Evolutionary conservation across 495 filamentous ascomycete species (phyloP).

Genomic region (Chaetomium cochliodes): DNA sequence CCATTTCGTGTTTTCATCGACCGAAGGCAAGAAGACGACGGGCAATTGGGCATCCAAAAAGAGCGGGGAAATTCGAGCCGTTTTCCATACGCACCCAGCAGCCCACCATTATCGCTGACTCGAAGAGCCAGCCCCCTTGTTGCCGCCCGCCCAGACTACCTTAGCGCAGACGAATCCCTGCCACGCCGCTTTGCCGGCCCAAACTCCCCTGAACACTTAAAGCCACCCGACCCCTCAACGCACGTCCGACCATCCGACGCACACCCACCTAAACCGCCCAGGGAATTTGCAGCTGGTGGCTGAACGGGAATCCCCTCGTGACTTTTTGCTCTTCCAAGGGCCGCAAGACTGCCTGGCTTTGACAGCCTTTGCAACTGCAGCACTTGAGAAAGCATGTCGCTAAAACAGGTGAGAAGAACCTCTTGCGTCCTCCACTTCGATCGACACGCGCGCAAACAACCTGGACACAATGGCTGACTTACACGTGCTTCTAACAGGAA

Average conservation of each 20-base stretch:
- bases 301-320: background rate
- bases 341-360: slow-evolving; percentile 22
- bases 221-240: slow-evolving; percentile 32
- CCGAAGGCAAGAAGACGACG: slow-evolving; percentile 8
- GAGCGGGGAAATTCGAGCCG: slow-evolving; percentile 30
- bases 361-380: slow-evolving; percentile 23
- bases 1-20: slow-evolving; percentile 20
- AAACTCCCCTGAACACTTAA: slow-evolving; percentile 19
- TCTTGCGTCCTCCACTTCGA: background rate
- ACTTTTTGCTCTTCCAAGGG: slow-evolving; percentile 9
- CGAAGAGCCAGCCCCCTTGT: slow-evolving; percentile 30
- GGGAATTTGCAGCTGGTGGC: slow-evolving; percentile 11
- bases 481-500: slow-evolving; percentile 60
- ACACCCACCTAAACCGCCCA: slow-evolving; percentile 27
- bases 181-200: slow-evolving; percentile 19
- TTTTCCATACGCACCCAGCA: slow-evolving; percentile 16
- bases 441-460: background rate
- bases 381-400: slow-evolving; percentile 56
- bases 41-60: slow-evolving; percentile 14
- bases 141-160: slow-evolving; percentile 31
- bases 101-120: slow-evolving; percentile 28
- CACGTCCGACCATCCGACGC: slow-evolving; percentile 14
- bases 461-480: slow-evolving; percentile 11
- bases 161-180: slow-evolving; percentile 27
- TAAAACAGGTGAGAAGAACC: slow-evolving; percentile 64